Evolutionary conservation across 2,329 filamentous ascomycete genomes (phyloP), one percentile per base, ranked within the genome.

Genomic region (Pseudogymnoascus sp.): DNA sequence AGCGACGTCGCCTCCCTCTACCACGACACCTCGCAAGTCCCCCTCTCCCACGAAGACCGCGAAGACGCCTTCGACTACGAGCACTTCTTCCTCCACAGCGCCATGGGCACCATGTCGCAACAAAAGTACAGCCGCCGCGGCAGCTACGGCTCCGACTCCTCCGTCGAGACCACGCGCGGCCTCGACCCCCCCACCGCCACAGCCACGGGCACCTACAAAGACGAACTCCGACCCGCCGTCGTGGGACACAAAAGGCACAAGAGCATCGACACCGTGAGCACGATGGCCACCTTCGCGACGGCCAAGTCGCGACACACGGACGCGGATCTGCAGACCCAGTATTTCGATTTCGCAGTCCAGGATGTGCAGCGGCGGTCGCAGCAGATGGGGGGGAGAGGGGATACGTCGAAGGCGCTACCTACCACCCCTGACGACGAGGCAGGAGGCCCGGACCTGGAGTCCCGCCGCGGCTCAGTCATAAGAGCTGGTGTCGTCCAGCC

Each of bases 41-140:
- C 83, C 8, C 77, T 89, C 5, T 91, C 91, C 0, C 93, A 97
- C 71, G 93, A 97, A 76, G 92, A 97, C 74, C 89, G 93, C 19
- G 87, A 93, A 68, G 93, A 97, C 74, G 93, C 93, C 1, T 97
- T 97, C 71, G 93, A 97, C 74, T 97, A 97, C 67, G 90, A 96
- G 74, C 88, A 96, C 73, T 97, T 97, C 77, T 96, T 96, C 74
- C 81, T 97, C 13, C 92, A 97, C 74, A 96, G 91, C 68, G 91
- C 92, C 10, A 87, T 97, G 83, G 92, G 91, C 5, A 91, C 83
- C 2, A 87, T 91, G 71, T 86, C 83, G 68, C 78, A 81, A 64
- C 78, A 79, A 65, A 76, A 78, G n/a, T 75, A 82, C 64, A 73
- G 72, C 4, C 74, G 77, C 40, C 75, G 79, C 63, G 74, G 71